phyloP scores from a whole-genome alignment of 2,329 filamentous ascomycete genomes.

The Fusarium nelsonii region DNA sequence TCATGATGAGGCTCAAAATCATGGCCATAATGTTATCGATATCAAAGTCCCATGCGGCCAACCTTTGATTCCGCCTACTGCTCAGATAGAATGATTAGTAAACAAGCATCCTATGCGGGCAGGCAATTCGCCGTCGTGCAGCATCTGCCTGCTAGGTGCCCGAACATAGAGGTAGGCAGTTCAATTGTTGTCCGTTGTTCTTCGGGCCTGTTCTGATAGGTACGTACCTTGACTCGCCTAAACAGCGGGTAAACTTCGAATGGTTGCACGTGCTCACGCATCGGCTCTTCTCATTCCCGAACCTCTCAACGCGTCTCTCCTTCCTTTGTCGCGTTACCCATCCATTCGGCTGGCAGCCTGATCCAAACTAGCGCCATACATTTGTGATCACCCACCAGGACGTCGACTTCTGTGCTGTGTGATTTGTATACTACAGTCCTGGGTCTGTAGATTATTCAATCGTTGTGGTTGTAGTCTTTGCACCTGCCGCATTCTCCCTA shows the following conservation, averaged over 20 bases:
- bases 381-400: neutral
- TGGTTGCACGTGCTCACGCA: slow-evolving; percentile 36
- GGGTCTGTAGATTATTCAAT: slow-evolving; percentile 4
- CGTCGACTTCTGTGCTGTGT: neutral
- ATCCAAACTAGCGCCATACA: slow-evolving; percentile 13
- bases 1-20: neutral
- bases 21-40: neutral
- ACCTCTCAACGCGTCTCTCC: slow-evolving; percentile 31
- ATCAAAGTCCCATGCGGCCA: neutral
- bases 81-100: slow-evolving; percentile 28
- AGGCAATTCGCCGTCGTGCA: neutral
- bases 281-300: neutral
- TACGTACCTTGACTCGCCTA: neutral
- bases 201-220: neutral
- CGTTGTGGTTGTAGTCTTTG: neutral
- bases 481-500: neutral
- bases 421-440: neutral
- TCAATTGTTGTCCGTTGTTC: neutral
- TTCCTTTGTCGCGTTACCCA: slow-evolving; percentile 32
- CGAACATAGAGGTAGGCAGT: no score
- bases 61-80: neutral
- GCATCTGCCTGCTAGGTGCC: neutral
- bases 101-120: slow-evolving; percentile 12
- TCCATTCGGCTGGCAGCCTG: slow-evolving; percentile 13
- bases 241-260: slow-evolving; percentile 17